These are phyloP conservation scores for Fusarium protoensiforme DNA, from an alignment of 2,329 filamentous ascomycete species.

Conservation along the genomic window DNA sequence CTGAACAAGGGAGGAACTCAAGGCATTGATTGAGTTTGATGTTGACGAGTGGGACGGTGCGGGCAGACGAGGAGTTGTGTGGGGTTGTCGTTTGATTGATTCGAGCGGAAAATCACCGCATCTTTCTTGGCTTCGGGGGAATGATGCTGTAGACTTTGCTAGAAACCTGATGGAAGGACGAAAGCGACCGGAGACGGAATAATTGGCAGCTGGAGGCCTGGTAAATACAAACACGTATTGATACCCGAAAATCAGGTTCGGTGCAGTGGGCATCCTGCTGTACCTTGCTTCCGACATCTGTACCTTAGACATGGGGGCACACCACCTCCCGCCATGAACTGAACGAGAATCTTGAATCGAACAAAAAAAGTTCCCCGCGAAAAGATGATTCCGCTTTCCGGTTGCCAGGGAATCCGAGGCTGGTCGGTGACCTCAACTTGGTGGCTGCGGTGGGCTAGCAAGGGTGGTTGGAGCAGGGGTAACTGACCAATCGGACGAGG, in stretches of 20 bases:
- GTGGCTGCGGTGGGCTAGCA: slow-evolving; percentile 20
- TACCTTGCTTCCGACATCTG: not conserved
- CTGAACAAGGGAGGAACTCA: slow-evolving; percentile 36
- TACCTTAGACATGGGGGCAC: slow-evolving; percentile 22
- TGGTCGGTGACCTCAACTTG: slow-evolving; percentile 23
- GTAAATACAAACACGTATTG: not conserved
- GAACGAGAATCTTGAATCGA: slow-evolving; percentile 12
- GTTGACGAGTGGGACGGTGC: slow-evolving; percentile 22
- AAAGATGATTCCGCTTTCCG: slow-evolving; percentile 28
- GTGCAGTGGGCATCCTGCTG: not conserved
- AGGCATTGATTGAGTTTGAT: slow-evolving; percentile 3
- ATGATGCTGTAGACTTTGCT: slow-evolving; percentile 10
- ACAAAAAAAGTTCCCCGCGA: slow-evolving; percentile 31
- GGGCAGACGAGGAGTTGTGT: slow-evolving; percentile 17
- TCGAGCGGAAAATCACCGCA: slow-evolving; percentile 6
- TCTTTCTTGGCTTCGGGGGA: slow-evolving; percentile 1
- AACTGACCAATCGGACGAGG: slow-evolving; percentile 34
- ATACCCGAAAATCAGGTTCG: not conserved
- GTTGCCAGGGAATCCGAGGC: slow-evolving; percentile 34
- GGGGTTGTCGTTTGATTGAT: slow-evolving; percentile 9
- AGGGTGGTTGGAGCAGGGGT: slow-evolving; percentile 24
- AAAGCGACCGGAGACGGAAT: slow-evolving; percentile 8
- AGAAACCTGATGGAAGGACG: slow-evolving; percentile 26
- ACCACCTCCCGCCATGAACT: slow-evolving; percentile 4
- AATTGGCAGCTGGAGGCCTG: not conserved